Evolutionary conservation across 495 filamentous ascomycete species (phyloP).

Genomic region (Aspergillus egyptiacus): DNA sequence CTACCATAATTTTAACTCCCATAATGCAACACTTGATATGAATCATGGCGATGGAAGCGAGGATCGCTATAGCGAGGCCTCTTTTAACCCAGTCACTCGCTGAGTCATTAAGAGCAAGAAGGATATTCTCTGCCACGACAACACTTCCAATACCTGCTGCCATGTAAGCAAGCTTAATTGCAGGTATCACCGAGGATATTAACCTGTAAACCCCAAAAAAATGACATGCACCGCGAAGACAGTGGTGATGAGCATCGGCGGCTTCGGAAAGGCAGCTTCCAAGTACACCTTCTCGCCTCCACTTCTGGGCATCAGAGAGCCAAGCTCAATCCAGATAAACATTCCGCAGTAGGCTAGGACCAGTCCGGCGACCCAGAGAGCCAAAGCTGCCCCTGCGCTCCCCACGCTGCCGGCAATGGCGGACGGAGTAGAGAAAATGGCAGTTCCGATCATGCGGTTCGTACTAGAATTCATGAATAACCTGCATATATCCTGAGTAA

Average conservation of each 20-base stretch:
- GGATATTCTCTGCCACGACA: slow-evolving; percentile 36
- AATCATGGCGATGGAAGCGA: slow-evolving; percentile 25
- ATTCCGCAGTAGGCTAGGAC: slow-evolving; percentile 52
- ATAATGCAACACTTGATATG: slow-evolving; percentile 15
- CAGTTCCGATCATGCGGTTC: slow-evolving; percentile 61
- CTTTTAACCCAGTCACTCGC: slow-evolving; percentile 30
- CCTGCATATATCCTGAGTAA: too few relatives aligned
- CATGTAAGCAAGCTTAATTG: not conserved
- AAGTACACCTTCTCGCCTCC: slow-evolving; percentile 69
- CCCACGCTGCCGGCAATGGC: slow-evolving; percentile 55
- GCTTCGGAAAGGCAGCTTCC: slow-evolving; percentile 61
- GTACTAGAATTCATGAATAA: slow-evolving; percentile 33
- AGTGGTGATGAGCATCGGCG: slow-evolving; percentile 57
- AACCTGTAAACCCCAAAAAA: slow-evolving; percentile 57
- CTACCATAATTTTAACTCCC: slow-evolving; percentile 28
- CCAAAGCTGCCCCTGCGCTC: slow-evolving; percentile 56
- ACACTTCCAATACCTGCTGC: slow-evolving; percentile 23
- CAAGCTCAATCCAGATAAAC: slow-evolving; percentile 57
- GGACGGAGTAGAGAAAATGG: slow-evolving; percentile 66
- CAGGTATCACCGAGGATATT: not conserved
- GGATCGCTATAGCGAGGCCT: slow-evolving; percentile 26
- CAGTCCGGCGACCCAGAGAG: slow-evolving; percentile 59
- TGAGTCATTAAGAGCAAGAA: slow-evolving; percentile 25
- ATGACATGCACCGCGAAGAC: slow-evolving; percentile 60
- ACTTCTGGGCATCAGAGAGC: slow-evolving; percentile 60